These are phyloP conservation scores for Phaeosphaeriaceae sp. DNA, from an alignment of 2,329 filamentous ascomycete genomes.

Conservation along the genomic window DNA sequence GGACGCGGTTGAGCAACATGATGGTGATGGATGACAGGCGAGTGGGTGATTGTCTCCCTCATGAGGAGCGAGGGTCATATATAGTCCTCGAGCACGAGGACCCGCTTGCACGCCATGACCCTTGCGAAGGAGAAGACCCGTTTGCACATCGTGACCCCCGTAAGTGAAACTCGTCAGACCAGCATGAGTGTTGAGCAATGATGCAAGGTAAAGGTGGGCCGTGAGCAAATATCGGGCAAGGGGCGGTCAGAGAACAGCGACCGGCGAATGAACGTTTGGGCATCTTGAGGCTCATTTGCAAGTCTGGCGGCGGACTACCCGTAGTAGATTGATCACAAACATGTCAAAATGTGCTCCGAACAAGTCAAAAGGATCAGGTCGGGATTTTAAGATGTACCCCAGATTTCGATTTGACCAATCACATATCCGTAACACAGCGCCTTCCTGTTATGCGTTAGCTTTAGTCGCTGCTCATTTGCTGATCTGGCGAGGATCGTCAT, in stretches of 20 bases:
- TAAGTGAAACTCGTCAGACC: neutral
- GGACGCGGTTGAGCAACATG: constrained; percentile 24
- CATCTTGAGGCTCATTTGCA: constrained; percentile 21
- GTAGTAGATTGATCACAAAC: constrained; percentile 10
- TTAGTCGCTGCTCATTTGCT: constrained; percentile 9
- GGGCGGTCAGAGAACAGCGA: constrained; percentile 20
- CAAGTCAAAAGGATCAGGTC: constrained; percentile 22
- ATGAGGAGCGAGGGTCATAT: neutral
- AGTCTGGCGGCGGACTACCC: constrained; percentile 8
- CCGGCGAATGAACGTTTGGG: constrained; percentile 16
- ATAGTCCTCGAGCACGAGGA: neutral
- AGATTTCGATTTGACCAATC: constrained; percentile 19
- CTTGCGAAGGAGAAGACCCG: neutral
- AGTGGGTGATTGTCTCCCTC: neutral
- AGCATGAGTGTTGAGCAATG: neutral
- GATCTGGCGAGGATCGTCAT: neutral
- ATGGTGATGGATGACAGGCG: neutral
- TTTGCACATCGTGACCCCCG: neutral
- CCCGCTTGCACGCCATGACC: neutral
- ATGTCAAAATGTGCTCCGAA: neutral
- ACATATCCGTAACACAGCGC: constrained; percentile 14
- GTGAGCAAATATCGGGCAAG: neutral
- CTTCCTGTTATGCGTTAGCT: constrained; percentile 24
- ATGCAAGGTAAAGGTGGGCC: neutral
- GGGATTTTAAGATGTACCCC: constrained; percentile 20